These are phyloP conservation scores for Vigna reflexopilosa DNA, from an alignment of 306 rosid species.

Conservation along the genomic window DNA sequence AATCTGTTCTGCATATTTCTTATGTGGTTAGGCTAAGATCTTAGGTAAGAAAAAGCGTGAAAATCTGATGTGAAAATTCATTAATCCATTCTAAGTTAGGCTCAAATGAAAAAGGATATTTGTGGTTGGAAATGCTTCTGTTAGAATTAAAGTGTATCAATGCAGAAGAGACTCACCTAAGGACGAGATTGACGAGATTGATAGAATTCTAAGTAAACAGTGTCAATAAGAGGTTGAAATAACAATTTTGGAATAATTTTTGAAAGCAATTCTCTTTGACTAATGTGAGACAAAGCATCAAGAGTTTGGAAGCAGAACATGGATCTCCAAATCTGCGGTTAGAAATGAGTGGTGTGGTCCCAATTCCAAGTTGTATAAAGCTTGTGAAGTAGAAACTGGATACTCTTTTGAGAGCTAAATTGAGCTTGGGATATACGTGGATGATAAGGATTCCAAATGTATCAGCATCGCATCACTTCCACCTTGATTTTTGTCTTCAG, in stretches of 20 bases:
- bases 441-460: slow-evolving; percentile 68
- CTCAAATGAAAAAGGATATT: too few relatives aligned
- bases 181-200: too few relatives aligned
- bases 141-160: too few relatives aligned
- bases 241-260: slow-evolving; percentile 15
- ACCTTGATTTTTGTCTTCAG: too few relatives aligned
- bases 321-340: slow-evolving; percentile 43
- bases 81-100: too few relatives aligned
- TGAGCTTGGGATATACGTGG: slow-evolving; percentile 50
- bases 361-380: slow-evolving; percentile 56
- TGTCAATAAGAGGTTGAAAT: neutral
- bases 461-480: too few relatives aligned
- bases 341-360: slow-evolving; percentile 35
- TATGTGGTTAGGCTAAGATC: too few relatives aligned
- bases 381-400: slow-evolving; percentile 47
- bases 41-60: too few relatives aligned
- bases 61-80: too few relatives aligned
- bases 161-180: too few relatives aligned
- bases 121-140: too few relatives aligned
- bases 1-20: neutral
- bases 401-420: slow-evolving; percentile 44
- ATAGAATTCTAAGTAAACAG: too few relatives aligned
- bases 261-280: slow-evolving; percentile 32
- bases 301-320: slow-evolving; percentile 23
- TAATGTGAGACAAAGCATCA: slow-evolving; percentile 16